A percentile compares a stretch with the other conserved stretches of the same genome.
These are phyloP conservation scores for Penicillium taxi DNA, from an alignment of 495 filamentous ascomycete species.

Conservation along the genomic window DNA sequence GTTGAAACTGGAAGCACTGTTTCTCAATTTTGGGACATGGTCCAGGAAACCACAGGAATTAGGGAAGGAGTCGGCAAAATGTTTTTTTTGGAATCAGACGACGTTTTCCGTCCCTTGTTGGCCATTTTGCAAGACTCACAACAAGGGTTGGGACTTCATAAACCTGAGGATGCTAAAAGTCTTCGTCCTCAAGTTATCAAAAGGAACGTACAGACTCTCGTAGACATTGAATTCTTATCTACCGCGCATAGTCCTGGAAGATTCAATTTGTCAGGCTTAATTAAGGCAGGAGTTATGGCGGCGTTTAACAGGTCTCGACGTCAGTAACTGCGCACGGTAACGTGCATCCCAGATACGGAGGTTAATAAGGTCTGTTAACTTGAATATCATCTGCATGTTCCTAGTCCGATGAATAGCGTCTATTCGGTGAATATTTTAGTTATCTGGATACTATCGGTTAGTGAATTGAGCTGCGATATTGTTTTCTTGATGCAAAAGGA, in stretches of 20 bases:
- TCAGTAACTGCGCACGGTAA: too few species aligned
- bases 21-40: background rate
- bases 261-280: too few species aligned
- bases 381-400: too few species aligned
- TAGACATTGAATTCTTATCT: conserved; percentile 18
- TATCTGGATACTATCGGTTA: too few species aligned
- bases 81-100: background rate
- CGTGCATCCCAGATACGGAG: too few species aligned
- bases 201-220: conserved; percentile 18
- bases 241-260: conserved; percentile 5
- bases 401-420: too few species aligned
- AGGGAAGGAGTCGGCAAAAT: background rate
- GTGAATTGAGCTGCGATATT: too few species aligned
- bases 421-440: too few species aligned
- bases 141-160: conserved; percentile 4
- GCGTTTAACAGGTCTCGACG: background rate
- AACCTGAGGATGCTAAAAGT: conserved; percentile 5
- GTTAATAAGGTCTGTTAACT: too few species aligned
- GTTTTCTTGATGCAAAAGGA: too few species aligned
- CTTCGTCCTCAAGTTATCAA: conserved; percentile 13
- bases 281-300: too few species aligned
- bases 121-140: conserved; percentile 7
- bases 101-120: background rate
- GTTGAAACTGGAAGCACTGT: background rate
- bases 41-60: background rate